phyloP scores from a whole-genome alignment of 2,329 filamentous ascomycete genomes.

The Penicillium sp. region DNA sequence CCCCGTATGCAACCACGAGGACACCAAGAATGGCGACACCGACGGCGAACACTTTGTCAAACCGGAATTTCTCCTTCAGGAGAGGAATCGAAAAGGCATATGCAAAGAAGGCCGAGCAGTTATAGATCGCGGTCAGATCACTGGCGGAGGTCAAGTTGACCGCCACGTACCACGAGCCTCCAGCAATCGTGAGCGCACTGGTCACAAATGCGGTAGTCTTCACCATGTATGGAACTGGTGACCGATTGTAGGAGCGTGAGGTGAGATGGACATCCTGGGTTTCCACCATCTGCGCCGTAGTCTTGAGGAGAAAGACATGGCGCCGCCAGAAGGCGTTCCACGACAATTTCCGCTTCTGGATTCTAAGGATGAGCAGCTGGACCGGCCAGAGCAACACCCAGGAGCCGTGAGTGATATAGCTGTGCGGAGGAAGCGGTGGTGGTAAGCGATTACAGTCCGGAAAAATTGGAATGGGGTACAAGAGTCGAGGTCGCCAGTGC shows the following conservation, averaged over 20 bases:
- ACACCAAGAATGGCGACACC: slow-evolving; percentile 84
- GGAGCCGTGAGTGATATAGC: slow-evolving; percentile 87
- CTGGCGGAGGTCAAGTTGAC: slow-evolving; percentile 90
- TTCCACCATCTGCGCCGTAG: slow-evolving; percentile 81
- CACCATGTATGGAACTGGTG: slow-evolving; percentile 69
- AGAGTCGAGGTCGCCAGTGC: not conserved
- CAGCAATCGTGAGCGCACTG: slow-evolving; percentile 80
- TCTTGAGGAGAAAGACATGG: slow-evolving; percentile 61
- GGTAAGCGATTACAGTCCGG: slow-evolving; percentile 18
- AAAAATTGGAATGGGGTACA: not conserved
- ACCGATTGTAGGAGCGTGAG: slow-evolving; percentile 38
- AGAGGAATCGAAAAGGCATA: slow-evolving; percentile 94
- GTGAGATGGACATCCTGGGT: slow-evolving; percentile 67
- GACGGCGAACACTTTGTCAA: slow-evolving; percentile 84
- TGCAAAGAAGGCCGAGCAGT: slow-evolving; percentile 97
- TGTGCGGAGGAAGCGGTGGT: slow-evolving; percentile 26
- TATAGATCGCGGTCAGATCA: slow-evolving; percentile 97
- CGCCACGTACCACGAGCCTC: slow-evolving; percentile 91
- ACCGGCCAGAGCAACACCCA: slow-evolving; percentile 87
- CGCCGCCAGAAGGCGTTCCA: slow-evolving; percentile 84
- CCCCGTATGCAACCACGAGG: slow-evolving; percentile 92
- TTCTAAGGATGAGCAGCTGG: slow-evolving; percentile 74
- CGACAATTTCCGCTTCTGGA: slow-evolving; percentile 73
- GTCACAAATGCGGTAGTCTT: slow-evolving; percentile 79
- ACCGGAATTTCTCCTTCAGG: slow-evolving; percentile 75